Conservation (phyloP, 2,329 filamentous ascomycete species). For the Davidsoniella eucalypti region DNA sequence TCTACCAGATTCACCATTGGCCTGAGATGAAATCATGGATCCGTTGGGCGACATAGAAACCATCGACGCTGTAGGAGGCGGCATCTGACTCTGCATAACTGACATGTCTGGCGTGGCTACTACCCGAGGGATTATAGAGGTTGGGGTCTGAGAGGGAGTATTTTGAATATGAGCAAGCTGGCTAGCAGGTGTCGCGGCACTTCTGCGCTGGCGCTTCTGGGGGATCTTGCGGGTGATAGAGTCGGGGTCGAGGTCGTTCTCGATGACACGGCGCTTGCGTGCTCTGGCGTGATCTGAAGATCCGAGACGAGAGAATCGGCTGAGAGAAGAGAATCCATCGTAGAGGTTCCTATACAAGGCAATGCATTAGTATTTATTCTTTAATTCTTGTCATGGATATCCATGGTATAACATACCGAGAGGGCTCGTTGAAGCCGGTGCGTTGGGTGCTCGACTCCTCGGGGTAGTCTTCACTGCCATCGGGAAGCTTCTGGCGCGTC, state of each 20-base stretch:
- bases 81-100: not conserved
- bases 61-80: not conserved
- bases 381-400: no score
- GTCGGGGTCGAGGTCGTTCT: not conserved
- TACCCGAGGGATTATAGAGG: not conserved
- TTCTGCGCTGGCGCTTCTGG: constrained; percentile 12
- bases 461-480: constrained; percentile 7
- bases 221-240: constrained; percentile 9
- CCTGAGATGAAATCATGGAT: not conserved
- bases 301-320: constrained; percentile 10
- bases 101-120: not conserved
- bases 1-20: constrained; percentile 11
- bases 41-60: not conserved
- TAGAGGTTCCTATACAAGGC: constrained; percentile 6
- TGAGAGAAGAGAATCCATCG: constrained; percentile 10
- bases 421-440: constrained; percentile 8
- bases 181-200: constrained; percentile 8
- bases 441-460: constrained; percentile 1
- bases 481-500: constrained; percentile 12
- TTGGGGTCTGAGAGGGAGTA: not conserved
- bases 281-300: constrained; percentile 8
- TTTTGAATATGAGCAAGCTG: constrained; percentile 11
- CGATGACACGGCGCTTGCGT: constrained; percentile 10
- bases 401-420: not conserved
- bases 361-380: no score